phyloP scores from a whole-genome alignment of 208 protist species.

The Wallacemonas rigidus region DNA sequence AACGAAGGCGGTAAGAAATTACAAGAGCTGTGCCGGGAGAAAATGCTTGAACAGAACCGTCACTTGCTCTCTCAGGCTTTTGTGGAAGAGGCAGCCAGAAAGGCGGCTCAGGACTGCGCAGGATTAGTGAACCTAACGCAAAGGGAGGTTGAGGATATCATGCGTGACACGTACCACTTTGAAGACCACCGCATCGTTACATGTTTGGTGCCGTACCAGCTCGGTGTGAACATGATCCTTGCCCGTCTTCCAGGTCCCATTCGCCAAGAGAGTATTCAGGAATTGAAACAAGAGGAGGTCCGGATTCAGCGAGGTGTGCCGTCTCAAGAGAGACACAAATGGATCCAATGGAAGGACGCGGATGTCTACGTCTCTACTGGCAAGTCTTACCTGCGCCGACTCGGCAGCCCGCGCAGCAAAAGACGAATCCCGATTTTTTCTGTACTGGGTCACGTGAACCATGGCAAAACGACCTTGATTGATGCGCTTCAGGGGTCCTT shows the following conservation, averaged over 20 bases:
- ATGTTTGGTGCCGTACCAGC: slow-evolving; percentile 87
- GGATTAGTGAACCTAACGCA: slow-evolving; percentile 48
- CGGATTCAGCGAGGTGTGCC: neutral
- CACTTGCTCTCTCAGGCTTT: slow-evolving; percentile 48
- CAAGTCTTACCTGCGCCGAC: slow-evolving; percentile 48
- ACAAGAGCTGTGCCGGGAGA: slow-evolving; percentile 35
- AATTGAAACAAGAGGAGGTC: slow-evolving; percentile 64
- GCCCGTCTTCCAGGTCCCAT: slow-evolving; percentile 56
- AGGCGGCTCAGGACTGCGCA: slow-evolving; percentile 38
- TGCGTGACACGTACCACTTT: slow-evolving; percentile 65
- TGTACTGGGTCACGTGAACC: slow-evolving; percentile 82
- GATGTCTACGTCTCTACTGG: slow-evolving; percentile 85
- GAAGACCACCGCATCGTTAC: slow-evolving; percentile 67
- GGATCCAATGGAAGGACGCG: slow-evolving; percentile 79
- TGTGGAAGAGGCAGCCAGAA: slow-evolving; percentile 24
- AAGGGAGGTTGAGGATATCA: slow-evolving; percentile 62
- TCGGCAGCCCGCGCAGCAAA: slow-evolving; percentile 28
- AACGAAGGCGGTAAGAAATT: slow-evolving; percentile 40
- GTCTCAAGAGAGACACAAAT: slow-evolving; percentile 24
- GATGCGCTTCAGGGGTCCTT: slow-evolving; percentile 67
- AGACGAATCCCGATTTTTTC: slow-evolving; percentile 73
- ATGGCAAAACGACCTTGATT: slow-evolving; percentile 91
- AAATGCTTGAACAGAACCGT: slow-evolving; percentile 24
- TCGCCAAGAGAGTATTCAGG: slow-evolving; percentile 39
- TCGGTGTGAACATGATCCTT: slow-evolving; percentile 83